Base-by-base conservation (phyloP, 192 early-diverging fungal species). In the Coemansia asiatica region DNA sequence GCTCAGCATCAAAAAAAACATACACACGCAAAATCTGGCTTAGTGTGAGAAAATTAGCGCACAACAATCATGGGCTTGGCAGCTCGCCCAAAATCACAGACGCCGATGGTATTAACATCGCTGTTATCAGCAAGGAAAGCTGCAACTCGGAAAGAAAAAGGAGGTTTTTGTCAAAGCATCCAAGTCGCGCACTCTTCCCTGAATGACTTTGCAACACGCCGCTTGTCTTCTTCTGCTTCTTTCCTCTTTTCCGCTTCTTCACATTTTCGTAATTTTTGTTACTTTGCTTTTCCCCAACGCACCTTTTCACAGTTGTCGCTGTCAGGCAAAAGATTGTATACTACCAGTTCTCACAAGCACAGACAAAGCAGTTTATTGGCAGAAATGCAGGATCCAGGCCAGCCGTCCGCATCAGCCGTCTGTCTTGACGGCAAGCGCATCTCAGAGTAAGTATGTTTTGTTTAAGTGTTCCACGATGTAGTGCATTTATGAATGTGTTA, bases 391-490 rank as follows among this genome's bases (percentile, higher is more conserved):
- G 57, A 38, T 10, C 18, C 9, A 18, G 33, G 35, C 19, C 35
- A 59, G 33, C 33, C 36, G 36, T 19, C 29, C 27, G 33, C 27
- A 28, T 15, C 31, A 23, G 59, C 59, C 22, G 35, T 22, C 22
- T 44, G 29, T n/a, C 40, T 60, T 16, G 59, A 60, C 40, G 59
- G 59, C 21, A 60, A 60, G 59, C 19, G 10, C 23, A 46, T 60
- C 40, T 60, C 59, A 2, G 59, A 60, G 38, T 44, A 44, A 44
- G 40, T 44, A 44, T 36, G 35, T 36, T 36, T 36, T 36, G 35
- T 10, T 36, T 36, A 36, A 4, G 6, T 36, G 35, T 36, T 4
- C 35, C 40, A 3, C 3, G 40, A 1, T 18, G 9, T 13, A 15
- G 0, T 18, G 3, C 16, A 16, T 13, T 44, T 44, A 44, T 13